phyloP scores from a whole-genome alignment of 2,329 filamentous ascomycete genomes.

The Aspergillus felis region DNA sequence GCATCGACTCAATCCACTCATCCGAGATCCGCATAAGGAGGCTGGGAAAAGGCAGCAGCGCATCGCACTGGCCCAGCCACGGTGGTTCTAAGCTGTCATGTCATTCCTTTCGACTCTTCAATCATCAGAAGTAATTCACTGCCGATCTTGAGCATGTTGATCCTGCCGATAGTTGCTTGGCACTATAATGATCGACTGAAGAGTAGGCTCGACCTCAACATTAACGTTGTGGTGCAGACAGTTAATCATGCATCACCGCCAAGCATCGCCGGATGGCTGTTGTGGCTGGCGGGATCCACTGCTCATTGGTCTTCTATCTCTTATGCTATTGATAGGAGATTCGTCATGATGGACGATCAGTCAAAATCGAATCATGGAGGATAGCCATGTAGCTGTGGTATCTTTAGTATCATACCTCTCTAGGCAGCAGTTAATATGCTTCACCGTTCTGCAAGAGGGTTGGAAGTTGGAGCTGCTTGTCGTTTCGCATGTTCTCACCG shows the following conservation, averaged over 20 bases:
- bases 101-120: neutral
- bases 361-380: too few species aligned
- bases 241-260: neutral
- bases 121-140: neutral
- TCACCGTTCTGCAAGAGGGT: too few species aligned
- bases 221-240: neutral
- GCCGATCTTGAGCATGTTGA: neutral
- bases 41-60: constrained; percentile 3
- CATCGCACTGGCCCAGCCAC: constrained; percentile 2
- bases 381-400: too few species aligned
- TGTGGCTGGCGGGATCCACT: neutral
- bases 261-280: neutral
- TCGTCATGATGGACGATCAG: neutral
- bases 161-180: neutral
- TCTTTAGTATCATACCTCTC: too few species aligned
- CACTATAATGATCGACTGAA: neutral
- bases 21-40: neutral
- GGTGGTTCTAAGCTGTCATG: neutral
- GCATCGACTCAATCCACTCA: neutral
- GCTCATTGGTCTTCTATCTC: neutral
- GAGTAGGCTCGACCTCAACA: neutral
- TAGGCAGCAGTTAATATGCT: too few species aligned
- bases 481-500: too few species aligned
- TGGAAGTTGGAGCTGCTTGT: too few species aligned
- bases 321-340: neutral